Base-by-base conservation (phyloP, 2,329 filamentous ascomycete genomes). In the Penicillium sp. region DNA sequence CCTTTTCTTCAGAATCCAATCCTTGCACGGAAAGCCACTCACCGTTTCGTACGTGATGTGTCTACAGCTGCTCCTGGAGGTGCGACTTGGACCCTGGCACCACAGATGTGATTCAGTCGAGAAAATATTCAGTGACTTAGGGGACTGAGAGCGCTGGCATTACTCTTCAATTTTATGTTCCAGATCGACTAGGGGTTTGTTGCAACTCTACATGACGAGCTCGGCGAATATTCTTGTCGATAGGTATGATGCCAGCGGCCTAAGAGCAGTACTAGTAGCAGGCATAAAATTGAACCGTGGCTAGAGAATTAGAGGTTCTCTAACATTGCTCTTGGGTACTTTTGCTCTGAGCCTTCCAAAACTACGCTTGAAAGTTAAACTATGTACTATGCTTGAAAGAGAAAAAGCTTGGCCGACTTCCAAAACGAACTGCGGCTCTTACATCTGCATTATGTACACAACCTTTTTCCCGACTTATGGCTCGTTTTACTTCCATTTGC, bases 1-100 rank as follows among this genome's bases (percentile, higher is more conserved):
- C 50, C 55, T 51, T 6, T 54, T 49, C 40, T 42, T 55, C 26
- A 44, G 56, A 44, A 78, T 76, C 72, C 74, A 75, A 3, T 78
- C 76, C 65, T 79, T 78, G 35, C 1, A 77, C 62, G 14, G 71
- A 71, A 4, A 77, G 46, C 28, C 65, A 74, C 66, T 74, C 47
- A 86, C 76, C 2, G 9, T 16, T 8, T 32, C 29, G 14, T 32
- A 10, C 4, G 14, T 16, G 14, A 8, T 16, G 1, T 7, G 14
- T 7, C 14, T 32, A 1, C 29, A 32, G 29, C 6, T 16, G n/a
- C 29, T 7, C n/a, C 9, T 3, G 14, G 29, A 3, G 14, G 29
- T 18, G n/a, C 5, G n/a, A 32, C 9, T 9, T 32, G 29, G n/a
- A 16, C 14, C 4, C 8, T 32, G 7, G 29, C 29, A 6, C 29